Conservation (phyloP, 164 flowering plant genomes). For the Dillenia turbinata region DNA sequence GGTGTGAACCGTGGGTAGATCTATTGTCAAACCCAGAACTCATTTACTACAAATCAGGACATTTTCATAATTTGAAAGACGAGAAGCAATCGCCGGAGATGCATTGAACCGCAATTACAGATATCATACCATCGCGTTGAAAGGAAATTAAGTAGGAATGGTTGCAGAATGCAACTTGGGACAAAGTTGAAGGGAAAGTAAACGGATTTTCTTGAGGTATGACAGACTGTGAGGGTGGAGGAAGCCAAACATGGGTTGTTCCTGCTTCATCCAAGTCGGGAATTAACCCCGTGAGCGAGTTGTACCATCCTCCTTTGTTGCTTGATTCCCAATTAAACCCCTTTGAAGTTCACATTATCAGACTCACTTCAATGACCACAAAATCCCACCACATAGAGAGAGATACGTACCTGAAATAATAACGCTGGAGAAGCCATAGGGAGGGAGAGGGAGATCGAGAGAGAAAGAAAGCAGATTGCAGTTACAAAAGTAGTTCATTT, state of each 20-base stretch:
- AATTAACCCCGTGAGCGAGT: conserved; percentile 29
- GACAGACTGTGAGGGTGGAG: conserved; percentile 71
- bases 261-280: conserved; percentile 55
- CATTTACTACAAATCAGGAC: too few species aligned
- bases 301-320: conserved; percentile 64
- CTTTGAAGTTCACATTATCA: conserved; percentile 16
- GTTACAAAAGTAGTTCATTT: conserved; percentile 2
- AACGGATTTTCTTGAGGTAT: conserved; percentile 40
- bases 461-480: conserved; percentile 6
- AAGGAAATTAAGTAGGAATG: too few species aligned
- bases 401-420: conserved; percentile 15
- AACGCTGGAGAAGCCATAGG: conserved; percentile 10
- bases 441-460: conserved; percentile 14
- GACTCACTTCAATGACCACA: neutral
- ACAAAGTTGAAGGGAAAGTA: neutral
- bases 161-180: too few species aligned
- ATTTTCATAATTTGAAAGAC: too few species aligned
- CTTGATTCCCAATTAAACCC: conserved; percentile 82
- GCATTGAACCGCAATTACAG: too few species aligned
- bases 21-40: too few species aligned
- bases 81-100: too few species aligned
- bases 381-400: neutral
- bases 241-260: conserved; percentile 78
- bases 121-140: too few species aligned
- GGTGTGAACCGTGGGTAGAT: too few species aligned